Conservation (phyloP, 2,329 filamentous ascomycete genomes). For the Xylariaceae sp. region DNA sequence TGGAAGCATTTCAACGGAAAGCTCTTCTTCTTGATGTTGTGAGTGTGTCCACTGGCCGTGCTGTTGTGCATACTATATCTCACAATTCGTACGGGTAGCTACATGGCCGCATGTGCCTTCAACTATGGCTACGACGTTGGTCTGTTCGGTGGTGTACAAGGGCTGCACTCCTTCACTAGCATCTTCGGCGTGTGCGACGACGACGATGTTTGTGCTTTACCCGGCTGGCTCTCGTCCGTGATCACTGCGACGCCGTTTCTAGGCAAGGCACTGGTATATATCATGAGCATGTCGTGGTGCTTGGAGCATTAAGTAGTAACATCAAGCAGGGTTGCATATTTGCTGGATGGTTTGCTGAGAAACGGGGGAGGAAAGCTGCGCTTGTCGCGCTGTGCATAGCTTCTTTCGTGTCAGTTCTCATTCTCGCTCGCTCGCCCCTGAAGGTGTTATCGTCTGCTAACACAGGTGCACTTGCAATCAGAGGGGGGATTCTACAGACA, state of each 20-base stretch:
- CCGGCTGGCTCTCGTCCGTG: conserved; percentile 11
- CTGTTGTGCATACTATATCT: no score
- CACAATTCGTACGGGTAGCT: not conserved
- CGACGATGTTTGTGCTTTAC: conserved; percentile 9
- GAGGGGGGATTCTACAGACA: conserved; percentile 8
- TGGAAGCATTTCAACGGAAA: conserved; percentile 10
- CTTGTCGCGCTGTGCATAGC: conserved; percentile 8
- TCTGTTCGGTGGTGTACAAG: conserved; percentile 11
- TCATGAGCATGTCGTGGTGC: not conserved
- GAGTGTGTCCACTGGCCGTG: not conserved
- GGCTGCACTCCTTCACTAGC: conserved; percentile 8
- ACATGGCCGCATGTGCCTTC: conserved; percentile 10
- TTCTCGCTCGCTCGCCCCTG: not conserved
- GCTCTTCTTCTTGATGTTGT: conserved; percentile 7
- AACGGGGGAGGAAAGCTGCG: conserved; percentile 9
- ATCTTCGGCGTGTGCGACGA: conserved; percentile 9
- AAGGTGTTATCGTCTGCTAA: not conserved
- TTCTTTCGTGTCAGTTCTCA: conserved; percentile 8
- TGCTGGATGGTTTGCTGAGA: conserved; percentile 6
- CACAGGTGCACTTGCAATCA: not conserved
- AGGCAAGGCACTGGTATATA: conserved; percentile 9
- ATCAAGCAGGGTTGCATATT: conserved; percentile 8
- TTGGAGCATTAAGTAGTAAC: not conserved
- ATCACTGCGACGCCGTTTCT: conserved; percentile 13
- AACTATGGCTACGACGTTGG: conserved; percentile 13